Conservation (phyloP, 2,329 filamentous ascomycete genomes). For the Ophiostoma australiae region DNA sequence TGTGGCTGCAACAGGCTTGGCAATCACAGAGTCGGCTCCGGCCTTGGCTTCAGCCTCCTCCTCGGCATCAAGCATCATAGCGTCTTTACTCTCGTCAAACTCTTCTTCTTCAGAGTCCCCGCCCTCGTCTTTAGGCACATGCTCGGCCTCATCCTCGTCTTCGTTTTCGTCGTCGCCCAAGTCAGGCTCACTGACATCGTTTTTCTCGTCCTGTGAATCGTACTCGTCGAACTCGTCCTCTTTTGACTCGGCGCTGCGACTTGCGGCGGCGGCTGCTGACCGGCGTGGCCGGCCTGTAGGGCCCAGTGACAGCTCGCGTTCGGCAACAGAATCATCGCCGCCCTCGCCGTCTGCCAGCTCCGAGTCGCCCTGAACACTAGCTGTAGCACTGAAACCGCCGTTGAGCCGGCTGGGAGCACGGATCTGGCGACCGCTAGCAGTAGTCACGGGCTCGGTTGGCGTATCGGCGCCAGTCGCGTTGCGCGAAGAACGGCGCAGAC, state of each 20-base stretch:
- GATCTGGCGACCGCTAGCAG: conserved; percentile 83
- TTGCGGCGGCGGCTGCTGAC: conserved; percentile 46
- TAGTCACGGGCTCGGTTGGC: conserved; percentile 66
- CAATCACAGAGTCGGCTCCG: background rate
- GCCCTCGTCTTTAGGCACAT: conserved; percentile 38
- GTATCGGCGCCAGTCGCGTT: conserved; percentile 71
- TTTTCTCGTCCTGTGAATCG: conserved; percentile 46
- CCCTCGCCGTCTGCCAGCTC: conserved; percentile 29
- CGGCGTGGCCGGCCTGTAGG: conserved; percentile 48
- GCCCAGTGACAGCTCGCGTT: conserved; percentile 39
- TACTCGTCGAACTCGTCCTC: conserved; percentile 44
- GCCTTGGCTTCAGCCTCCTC: conserved; percentile 33
- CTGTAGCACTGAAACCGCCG: conserved; percentile 44
- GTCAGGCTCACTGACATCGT: conserved; percentile 66
- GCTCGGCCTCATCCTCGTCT: conserved; percentile 50
- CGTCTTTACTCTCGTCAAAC: conserved; percentile 51
- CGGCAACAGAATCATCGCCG: conserved; percentile 11
- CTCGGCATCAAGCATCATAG: conserved; percentile 51
- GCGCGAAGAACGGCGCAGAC: conserved; percentile 62
- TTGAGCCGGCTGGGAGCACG: conserved; percentile 63
- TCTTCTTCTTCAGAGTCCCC: conserved; percentile 54
- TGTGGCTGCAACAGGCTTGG: background rate
- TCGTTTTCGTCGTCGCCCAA: conserved; percentile 67
- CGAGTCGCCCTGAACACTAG: conserved; percentile 42
- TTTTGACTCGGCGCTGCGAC: conserved; percentile 43